Evolutionary conservation across 2,329 filamentous ascomycete species (phyloP).

Genomic region (Fusarium cicatricum): DNA sequence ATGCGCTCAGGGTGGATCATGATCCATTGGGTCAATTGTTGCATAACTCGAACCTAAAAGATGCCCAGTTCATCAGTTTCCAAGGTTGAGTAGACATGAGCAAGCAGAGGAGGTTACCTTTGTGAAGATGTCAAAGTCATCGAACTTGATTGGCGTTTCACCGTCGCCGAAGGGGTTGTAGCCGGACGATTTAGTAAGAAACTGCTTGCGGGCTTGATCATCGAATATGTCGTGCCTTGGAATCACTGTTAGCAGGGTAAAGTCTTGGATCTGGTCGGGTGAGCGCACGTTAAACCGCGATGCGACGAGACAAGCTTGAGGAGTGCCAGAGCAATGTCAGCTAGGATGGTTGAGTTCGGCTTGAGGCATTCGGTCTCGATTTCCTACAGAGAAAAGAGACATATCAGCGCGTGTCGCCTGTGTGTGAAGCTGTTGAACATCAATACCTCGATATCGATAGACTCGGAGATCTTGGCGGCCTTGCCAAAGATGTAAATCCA

Average conservation of each 20-base stretch:
- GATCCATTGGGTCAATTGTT: slow-evolving; percentile 89
- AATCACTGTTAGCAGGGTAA: slow-evolving; percentile 18
- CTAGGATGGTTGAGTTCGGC: slow-evolving; percentile 75
- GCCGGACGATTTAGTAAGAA: slow-evolving; percentile 78
- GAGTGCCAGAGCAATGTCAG: slow-evolving; percentile 84
- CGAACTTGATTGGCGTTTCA: slow-evolving; percentile 76
- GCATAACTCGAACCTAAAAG: slow-evolving; percentile 74
- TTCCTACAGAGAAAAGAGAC: slow-evolving; percentile 62
- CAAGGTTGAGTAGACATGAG: neutral
- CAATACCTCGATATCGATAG: slow-evolving; percentile 86
- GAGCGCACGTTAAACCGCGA: slow-evolving; percentile 84
- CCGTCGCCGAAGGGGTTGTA: slow-evolving; percentile 87
- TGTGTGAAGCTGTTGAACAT: slow-evolving; percentile 11
- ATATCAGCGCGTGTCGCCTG: neutral
- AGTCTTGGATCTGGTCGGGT: neutral
- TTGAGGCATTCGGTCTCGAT: slow-evolving; percentile 90
- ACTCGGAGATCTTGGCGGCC: slow-evolving; percentile 87
- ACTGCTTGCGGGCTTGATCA: slow-evolving; percentile 91
- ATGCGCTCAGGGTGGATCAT: slow-evolving; percentile 88
- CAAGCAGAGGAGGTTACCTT: slow-evolving; percentile 65
- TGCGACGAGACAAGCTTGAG: slow-evolving; percentile 95
- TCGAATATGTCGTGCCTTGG: slow-evolving; percentile 85
- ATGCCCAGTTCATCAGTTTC: neutral
- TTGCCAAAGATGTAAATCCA: slow-evolving; percentile 93
- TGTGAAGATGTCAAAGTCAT: slow-evolving; percentile 81